A percentile compares a stretch with the other conserved stretches of the same genome.
phyloP scores from a whole-genome alignment of 371 early-diverging fungal species.

The Mortierella sp. region DNA sequence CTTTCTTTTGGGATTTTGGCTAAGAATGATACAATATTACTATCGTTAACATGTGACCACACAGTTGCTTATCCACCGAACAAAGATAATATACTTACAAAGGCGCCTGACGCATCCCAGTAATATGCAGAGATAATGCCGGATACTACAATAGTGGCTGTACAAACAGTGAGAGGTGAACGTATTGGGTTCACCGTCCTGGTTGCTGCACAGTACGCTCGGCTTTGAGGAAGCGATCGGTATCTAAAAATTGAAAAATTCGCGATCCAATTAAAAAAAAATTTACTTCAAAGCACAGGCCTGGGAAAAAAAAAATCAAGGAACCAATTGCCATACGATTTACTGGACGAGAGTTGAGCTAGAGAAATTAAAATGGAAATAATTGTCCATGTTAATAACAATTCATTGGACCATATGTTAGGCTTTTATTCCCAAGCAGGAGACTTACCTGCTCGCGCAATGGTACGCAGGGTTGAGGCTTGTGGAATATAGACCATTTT shows the following conservation, averaged over 20 bases:
- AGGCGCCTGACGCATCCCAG: slow-evolving; percentile 11
- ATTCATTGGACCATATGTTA: too few relatives aligned
- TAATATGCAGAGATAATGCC: slow-evolving; percentile 24
- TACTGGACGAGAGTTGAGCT: too few relatives aligned
- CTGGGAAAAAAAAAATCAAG: neutral
- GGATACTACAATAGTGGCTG: slow-evolving; percentile 22
- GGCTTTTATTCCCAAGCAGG: too few relatives aligned
- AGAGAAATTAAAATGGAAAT: too few relatives aligned
- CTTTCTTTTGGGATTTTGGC: slow-evolving; percentile 12
- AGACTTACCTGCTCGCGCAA: too few relatives aligned
- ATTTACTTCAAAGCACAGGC: too few relatives aligned
- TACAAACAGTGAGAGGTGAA: slow-evolving; percentile 11
- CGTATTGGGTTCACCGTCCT: neutral
- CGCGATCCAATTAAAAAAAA: neutral
- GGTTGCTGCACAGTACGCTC: slow-evolving; percentile 25
- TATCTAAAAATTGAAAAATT: neutral
- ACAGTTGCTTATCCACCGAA: too few relatives aligned
- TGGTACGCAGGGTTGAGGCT: neutral
- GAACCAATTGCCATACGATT: slow-evolving; percentile 11
- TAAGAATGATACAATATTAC: neutral
- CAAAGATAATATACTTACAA: too few relatives aligned
- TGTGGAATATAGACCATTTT: slow-evolving; percentile 2
- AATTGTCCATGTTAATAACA: too few relatives aligned
- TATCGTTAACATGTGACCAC: neutral
- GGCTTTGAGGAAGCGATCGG: slow-evolving; percentile 26